phyloP scores from a whole-genome alignment of 2,329 filamentous ascomycete genomes.

The Teratosphaeria destructans region DNA sequence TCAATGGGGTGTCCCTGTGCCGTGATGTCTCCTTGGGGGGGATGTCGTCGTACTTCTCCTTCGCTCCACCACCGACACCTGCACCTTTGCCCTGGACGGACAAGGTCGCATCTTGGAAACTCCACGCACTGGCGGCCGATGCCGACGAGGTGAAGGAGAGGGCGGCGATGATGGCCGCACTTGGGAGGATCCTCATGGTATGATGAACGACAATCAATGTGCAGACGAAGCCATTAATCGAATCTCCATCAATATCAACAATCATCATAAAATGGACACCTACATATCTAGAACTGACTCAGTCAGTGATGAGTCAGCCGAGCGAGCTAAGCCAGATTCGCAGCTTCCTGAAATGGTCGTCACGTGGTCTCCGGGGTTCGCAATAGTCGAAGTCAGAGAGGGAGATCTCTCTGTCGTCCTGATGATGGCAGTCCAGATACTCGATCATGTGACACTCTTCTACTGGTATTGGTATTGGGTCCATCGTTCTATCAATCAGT shows the following conservation, averaged over 20 bases:
- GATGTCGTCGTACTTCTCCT: conserved; percentile 43
- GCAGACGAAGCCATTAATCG: neutral
- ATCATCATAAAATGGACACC: neutral
- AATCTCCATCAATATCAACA: neutral
- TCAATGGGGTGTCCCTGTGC: no score
- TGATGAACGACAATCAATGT: neutral
- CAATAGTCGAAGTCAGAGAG: no score
- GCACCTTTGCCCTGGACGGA: conserved; percentile 52
- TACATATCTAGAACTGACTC: neutral
- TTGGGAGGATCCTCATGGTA: conserved; percentile 19
- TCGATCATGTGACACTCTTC: neutral
- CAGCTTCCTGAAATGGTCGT: neutral
- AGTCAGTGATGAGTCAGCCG: neutral
- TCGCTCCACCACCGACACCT: conserved; percentile 40
- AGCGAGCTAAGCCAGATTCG: neutral
- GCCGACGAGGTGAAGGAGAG: conserved; percentile 22
- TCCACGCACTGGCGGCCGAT: conserved; percentile 49
- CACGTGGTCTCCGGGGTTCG: neutral
- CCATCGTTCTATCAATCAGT: no score
- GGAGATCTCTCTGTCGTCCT: no score
- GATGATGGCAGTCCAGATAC: neutral
- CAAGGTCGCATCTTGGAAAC: conserved; percentile 62
- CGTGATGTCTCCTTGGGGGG: no score
- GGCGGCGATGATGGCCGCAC: conserved; percentile 9
- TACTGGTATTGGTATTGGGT: no score